A percentile compares a stretch with the other conserved stretches of the same genome.
Evolutionary conservation across 768 basidiomycete species (phyloP).

Genomic region (Lactarius akahatsu): DNA sequence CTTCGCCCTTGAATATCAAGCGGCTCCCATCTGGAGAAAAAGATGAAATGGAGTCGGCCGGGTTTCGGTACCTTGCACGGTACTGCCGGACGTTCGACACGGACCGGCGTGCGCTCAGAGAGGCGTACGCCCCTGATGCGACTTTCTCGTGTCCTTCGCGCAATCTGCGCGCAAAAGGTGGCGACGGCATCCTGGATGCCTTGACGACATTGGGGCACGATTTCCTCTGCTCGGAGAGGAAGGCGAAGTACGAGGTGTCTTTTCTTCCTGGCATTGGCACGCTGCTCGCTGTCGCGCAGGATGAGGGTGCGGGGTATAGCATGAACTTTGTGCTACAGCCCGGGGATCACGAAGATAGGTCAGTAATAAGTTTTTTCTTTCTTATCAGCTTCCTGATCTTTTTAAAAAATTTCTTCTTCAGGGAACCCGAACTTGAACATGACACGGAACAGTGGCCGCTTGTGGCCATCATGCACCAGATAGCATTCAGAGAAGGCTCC

Average conservation of each 20-base stretch:
- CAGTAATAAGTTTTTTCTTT: background rate
- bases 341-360: constrained; percentile 3
- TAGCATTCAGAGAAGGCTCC: constrained; percentile 6
- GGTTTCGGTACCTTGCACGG: constrained; percentile 13
- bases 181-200: constrained; percentile 6
- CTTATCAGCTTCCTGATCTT: background rate
- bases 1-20: background rate
- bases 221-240: constrained; percentile 11
- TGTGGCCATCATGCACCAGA: constrained; percentile 23
- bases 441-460: constrained; percentile 4
- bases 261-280: constrained; percentile 10
- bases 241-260: constrained; percentile 19
- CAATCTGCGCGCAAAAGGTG: constrained; percentile 14
- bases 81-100: constrained; percentile 22
- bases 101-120: constrained; percentile 18
- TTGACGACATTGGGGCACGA: constrained; percentile 9
- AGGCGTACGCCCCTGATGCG: constrained; percentile 16
- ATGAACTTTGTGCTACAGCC: constrained; percentile 23
- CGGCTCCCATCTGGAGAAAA: background rate
- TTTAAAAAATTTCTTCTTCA: too few relatives aligned
- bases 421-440: background rate
- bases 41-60: constrained; percentile 1
- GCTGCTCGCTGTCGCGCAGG: constrained; percentile 10
- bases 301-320: constrained; percentile 3
- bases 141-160: constrained; percentile 21